Evolutionary conservation across 2,329 filamentous ascomycete genomes (phyloP).

Genomic region (Curvularia spicifera): DNA sequence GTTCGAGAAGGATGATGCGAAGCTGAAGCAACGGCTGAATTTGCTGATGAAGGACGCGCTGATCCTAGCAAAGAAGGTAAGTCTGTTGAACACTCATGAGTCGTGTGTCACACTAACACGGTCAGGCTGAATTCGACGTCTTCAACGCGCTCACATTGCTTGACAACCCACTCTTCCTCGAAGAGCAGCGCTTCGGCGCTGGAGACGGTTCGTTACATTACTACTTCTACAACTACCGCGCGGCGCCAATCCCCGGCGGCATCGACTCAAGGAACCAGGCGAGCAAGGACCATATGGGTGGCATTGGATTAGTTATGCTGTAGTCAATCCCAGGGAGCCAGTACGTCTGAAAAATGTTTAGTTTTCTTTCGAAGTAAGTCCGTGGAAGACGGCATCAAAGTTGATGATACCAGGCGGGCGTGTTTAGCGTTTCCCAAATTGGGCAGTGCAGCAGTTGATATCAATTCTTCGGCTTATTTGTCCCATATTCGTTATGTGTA

Average conservation of each 20-base stretch:
- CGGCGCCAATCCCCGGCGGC: constrained; percentile 82
- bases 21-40: constrained; percentile 81
- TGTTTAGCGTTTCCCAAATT: not conserved
- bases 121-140: constrained; percentile 80
- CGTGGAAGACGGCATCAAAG: not conserved
- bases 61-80: constrained; percentile 80
- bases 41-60: constrained; percentile 82
- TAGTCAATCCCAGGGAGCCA: constrained; percentile 43
- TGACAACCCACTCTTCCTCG: constrained; percentile 92
- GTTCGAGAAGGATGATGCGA: constrained; percentile 63
- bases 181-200: constrained; percentile 91
- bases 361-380: not conserved
- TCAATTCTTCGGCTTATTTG: not conserved
- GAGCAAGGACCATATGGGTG: constrained; percentile 79
- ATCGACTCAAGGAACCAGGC: constrained; percentile 79
- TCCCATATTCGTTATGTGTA: not conserved
- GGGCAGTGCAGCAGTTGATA: not conserved
- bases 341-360: not conserved
- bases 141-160: constrained; percentile 94
- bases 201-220: constrained; percentile 96
- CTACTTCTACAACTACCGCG: constrained; percentile 97
- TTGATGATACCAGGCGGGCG: not conserved
- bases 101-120: not conserved
- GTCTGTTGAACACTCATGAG: constrained; percentile 2
- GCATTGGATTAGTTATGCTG: constrained; percentile 87